Evolutionary conservation across 495 filamentous ascomycete species (phyloP).

Genomic region (Lasiosphaeria hispida): DNA sequence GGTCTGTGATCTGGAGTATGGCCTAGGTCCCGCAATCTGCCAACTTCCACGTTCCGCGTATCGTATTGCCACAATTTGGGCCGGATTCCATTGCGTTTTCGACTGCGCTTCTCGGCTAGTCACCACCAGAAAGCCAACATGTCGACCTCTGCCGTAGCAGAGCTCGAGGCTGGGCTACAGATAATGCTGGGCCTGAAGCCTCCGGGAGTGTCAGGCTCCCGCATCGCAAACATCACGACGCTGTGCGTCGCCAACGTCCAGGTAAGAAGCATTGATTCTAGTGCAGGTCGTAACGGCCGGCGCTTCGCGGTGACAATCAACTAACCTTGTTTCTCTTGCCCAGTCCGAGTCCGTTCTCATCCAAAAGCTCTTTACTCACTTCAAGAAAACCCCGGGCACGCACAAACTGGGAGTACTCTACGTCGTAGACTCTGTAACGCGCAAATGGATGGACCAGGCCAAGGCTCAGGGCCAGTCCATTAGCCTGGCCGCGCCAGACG

Average conservation of each 20-base stretch:
- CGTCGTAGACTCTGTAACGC: conserved; percentile 99
- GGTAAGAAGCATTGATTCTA: conserved; percentile 56
- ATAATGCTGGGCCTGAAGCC: conserved; percentile 88
- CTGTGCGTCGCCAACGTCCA: conserved; percentile 89
- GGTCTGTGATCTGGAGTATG: conserved; percentile 28
- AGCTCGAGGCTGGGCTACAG: conserved; percentile 85
- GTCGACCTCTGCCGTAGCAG: conserved; percentile 74
- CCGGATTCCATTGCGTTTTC: background rate
- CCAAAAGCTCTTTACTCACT: conserved; percentile 93
- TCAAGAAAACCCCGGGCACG: conserved; percentile 90
- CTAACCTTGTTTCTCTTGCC: conserved; percentile 29
- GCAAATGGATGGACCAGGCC: conserved; percentile 96
- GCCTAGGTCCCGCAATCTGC: conserved; percentile 22
- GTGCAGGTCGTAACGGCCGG: background rate
- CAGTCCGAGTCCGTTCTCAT: conserved; percentile 95
- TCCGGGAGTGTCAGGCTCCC: conserved; percentile 87
- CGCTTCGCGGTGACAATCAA: conserved; percentile 10
- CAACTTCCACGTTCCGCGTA: conserved; percentile 11
- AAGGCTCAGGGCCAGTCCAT: conserved; percentile 78
- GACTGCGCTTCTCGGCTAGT: background rate
- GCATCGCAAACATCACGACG: conserved; percentile 79
- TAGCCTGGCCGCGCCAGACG: conserved; percentile 73
- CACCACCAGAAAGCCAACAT: conserved; percentile 45
- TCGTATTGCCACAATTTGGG: conserved; percentile 21
- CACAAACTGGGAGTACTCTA: conserved; percentile 99